phyloP scores from a whole-genome alignment of 176 grass and related monocot genomes.

The Oryza nivara region DNA sequence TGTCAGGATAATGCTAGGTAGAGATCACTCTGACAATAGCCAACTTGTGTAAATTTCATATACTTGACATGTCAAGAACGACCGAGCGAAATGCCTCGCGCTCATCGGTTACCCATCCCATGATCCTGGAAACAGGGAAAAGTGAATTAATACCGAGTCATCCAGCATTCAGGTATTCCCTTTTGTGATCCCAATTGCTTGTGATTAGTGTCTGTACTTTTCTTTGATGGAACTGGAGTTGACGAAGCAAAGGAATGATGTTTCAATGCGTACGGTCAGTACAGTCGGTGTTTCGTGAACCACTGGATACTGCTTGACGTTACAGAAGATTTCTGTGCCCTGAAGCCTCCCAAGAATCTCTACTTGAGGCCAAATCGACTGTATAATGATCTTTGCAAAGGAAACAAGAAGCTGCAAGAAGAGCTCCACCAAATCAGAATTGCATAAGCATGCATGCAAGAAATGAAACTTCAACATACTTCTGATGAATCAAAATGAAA shows the following conservation, averaged over 20 bases:
- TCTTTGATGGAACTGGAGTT: conserved; percentile 87
- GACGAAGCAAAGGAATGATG: conserved; percentile 87
- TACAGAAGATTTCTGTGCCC: conserved; percentile 75
- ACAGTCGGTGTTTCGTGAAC: conserved; percentile 48
- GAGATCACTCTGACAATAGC: not conserved
- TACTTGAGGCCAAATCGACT: conserved; percentile 64
- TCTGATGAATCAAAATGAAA: not conserved
- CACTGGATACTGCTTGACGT: conserved; percentile 74
- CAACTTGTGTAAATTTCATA: not conserved
- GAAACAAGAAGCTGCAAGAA: conserved; percentile 76
- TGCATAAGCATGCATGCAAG: not conserved
- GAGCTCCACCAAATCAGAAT: not conserved
- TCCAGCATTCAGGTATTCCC: not conserved
- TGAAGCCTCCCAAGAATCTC: conserved; percentile 81
- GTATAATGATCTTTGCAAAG: conserved; percentile 79
- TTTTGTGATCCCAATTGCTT: not conserved
- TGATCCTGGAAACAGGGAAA: conserved; percentile 55
- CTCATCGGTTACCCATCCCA: conserved; percentile 55
- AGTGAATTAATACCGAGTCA: not conserved
- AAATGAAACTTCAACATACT: not conserved
- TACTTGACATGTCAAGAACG: conserved; percentile 91
- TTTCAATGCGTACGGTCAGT: conserved; percentile 60
- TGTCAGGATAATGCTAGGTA: not conserved
- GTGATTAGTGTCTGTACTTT: conserved; percentile 49
- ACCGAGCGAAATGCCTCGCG: conserved; percentile 46